Base-by-base conservation (phyloP, 371 early-diverging fungal genomes). In the Mortierella sp. region DNA sequence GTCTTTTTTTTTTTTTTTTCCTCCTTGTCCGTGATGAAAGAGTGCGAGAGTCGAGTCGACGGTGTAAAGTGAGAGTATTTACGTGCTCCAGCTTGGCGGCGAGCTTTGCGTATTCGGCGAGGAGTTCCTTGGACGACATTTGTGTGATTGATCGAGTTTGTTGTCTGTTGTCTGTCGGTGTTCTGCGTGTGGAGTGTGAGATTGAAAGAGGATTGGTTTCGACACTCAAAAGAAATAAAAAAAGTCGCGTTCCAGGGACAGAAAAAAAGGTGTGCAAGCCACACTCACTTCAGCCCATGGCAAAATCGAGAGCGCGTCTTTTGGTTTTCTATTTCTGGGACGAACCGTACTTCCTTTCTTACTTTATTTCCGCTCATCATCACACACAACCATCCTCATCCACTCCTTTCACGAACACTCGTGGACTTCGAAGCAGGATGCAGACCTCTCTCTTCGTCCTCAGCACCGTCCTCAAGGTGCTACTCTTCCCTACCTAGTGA, bases 401-500 rank as follows among this genome's bases (percentile, higher is more conserved):
- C n/a, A n/a, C n/a, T n/a, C n/a, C n/a, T n/a, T n/a, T n/a, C n/a
- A n/a, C n/a, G n/a, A n/a, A n/a, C n/a, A n/a, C n/a, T n/a, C n/a
- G n/a, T n/a, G n/a, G n/a, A n/a, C n/a, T n/a, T n/a, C n/a, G 47
- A 61, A 71, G 77, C 68, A 76, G 65, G 68, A 86, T 86, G 86
- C 76, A 79, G 66, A 79, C 74, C 67, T 79, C 81, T 37, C 68
- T 86, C 34, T 75, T 92, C 70, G 77, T 88, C 72, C 78, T 89
- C 77, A 91, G 92, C 77, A 91, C 89, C 31, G 80, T 90, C 39
- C 85, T 91, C 70, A 95, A 95, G 81, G 78, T 94, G 85, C 88
- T 94, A 55, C 88, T 95, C 74, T 90, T 92, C 85, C 93, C 93
- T 10, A 89, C 95, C 37, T 95, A 95, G 93, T 91, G 90, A 85